Base-by-base conservation (phyloP, 306 rosid species). In the Quercus berberidifolia region DNA sequence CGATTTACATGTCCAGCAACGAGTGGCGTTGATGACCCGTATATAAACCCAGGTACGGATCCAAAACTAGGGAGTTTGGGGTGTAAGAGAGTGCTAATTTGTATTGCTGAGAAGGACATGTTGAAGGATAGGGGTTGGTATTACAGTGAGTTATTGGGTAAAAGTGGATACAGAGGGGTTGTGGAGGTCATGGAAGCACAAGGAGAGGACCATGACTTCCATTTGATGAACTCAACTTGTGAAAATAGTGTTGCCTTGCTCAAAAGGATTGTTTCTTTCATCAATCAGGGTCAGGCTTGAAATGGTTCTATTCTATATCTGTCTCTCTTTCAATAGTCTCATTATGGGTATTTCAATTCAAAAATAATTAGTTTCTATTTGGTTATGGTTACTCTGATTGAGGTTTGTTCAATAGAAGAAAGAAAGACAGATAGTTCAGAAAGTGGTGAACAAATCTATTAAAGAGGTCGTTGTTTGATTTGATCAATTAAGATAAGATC, bases 81-180 rank as follows among this genome's bases (percentile, higher is more conserved):
- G 41, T 83, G 86, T 31, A 73, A 33, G 56, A 89, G 85, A 33
- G 91, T 94, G 85, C 74, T 89, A 63, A 80, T 94, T 14, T 92
- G 74, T 70, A 88, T 92, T 38, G 98, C 93, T 3, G 97, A 71
- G 89, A 76, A 85, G 52, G 98, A 93, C 74, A 13, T 76, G 30
- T 18, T 87, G 78, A 84, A 11, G 85, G 86, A 87, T 2, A 84
- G 93, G 55, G 93, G 89, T 1, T 81, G 26, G 85, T 58, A 74
- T 56, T 93, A 91, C 31, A 25, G 65, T 1, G 93, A 91, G 23
- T 10, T 71, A 21, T 60, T 94, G 79, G 71, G 74, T 49, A 89
- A 87, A 73, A 85, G 74, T 31, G 97, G 82, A 19, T 94, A 83
- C 88, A 3, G 3, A 1, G 98, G 97, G 1, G 59, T 4, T 28